phyloP scores from a whole-genome alignment of 179 eudicot genomes.

The Silene noctiflora region DNA sequence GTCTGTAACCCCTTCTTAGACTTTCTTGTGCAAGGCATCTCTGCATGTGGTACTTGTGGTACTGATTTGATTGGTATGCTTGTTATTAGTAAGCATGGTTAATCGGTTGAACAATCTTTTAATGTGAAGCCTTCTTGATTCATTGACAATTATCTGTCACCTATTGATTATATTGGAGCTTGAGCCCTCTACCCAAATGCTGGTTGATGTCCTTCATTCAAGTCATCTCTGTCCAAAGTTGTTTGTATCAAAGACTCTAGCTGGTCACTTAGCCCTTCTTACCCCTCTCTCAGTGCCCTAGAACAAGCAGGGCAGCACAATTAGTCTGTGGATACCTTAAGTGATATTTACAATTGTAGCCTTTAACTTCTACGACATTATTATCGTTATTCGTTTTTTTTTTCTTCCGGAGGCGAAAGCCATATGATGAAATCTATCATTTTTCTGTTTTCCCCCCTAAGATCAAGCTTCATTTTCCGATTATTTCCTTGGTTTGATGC shows the following conservation, averaged over 20 bases:
- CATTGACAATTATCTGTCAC: neutral
- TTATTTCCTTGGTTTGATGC: neutral
- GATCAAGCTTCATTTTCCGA: neutral
- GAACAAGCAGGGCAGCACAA: neutral
- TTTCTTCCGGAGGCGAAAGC: neutral
- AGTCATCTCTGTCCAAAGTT: neutral
- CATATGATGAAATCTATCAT: neutral
- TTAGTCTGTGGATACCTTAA: neutral
- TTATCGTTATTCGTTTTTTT: neutral
- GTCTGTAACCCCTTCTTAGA: neutral
- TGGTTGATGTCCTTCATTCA: neutral
- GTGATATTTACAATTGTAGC: neutral
- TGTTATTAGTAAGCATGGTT: neutral
- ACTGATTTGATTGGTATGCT: neutral
- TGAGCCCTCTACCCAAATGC: neutral
- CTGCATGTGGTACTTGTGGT: constrained; percentile 9
- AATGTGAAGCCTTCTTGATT: neutral
- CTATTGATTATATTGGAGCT: neutral
- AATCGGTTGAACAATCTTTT: neutral
- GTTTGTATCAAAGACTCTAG: neutral
- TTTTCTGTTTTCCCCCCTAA: neutral
- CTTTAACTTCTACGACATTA: neutral
- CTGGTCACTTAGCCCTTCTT: neutral
- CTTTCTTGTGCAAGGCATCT: constrained; percentile 10
- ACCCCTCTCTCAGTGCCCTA: neutral